These are phyloP conservation scores for Leccinum subrobustum DNA, from an alignment of 1,284 basidiomycete species.

Conservation along the genomic window DNA sequence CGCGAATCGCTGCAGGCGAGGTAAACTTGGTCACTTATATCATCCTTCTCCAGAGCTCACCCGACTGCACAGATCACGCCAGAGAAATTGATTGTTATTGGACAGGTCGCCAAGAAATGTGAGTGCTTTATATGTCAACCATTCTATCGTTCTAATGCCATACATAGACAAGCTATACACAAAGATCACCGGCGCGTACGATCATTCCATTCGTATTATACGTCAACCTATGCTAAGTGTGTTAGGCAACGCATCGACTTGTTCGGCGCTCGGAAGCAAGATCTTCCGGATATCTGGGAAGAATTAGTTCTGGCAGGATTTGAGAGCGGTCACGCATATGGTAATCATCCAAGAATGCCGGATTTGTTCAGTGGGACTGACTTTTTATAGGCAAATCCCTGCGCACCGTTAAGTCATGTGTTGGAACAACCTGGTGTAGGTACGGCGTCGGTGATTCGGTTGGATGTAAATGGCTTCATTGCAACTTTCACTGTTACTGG, in stretches of 20 bases:
- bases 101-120: constrained; percentile 70
- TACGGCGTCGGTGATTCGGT: constrained; percentile 79
- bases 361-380: not conserved
- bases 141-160: not conserved
- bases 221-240: not conserved
- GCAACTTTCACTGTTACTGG: not conserved
- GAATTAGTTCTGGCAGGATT: constrained; percentile 67
- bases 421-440: constrained; percentile 67
- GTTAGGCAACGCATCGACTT: constrained; percentile 67
- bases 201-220: not conserved
- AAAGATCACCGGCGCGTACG: constrained; percentile 55
- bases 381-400: constrained; percentile 42
- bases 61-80: constrained; percentile 50
- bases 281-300: constrained; percentile 78
- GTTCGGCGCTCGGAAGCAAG: constrained; percentile 74
- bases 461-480: constrained; percentile 37
- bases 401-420: constrained; percentile 59
- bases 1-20: constrained; percentile 68
- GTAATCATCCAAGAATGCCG: constrained; percentile 37
- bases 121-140: constrained; percentile 9
- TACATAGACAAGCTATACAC: constrained; percentile 56
- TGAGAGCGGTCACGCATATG: constrained; percentile 78
- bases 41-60: not conserved
- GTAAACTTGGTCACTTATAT: constrained; percentile 15
- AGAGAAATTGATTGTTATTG: constrained; percentile 68